These are phyloP conservation scores for Xylaria polymorpha DNA, from an alignment of 2,329 filamentous ascomycete genomes.

Conservation along the genomic window DNA sequence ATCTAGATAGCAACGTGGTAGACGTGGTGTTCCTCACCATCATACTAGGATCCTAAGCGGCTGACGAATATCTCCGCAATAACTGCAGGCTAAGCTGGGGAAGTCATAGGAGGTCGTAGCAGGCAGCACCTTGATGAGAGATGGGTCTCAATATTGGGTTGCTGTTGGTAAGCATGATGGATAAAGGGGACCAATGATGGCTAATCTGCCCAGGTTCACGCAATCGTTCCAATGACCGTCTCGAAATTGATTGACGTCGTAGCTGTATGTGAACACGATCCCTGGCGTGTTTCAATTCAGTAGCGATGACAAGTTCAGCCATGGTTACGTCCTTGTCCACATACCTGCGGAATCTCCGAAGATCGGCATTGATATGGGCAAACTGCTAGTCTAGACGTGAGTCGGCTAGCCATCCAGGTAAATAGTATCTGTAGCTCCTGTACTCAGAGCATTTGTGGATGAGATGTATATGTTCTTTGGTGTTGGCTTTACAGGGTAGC, in stretches of 20 bases:
- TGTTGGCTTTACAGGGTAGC: not conserved
- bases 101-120: not conserved
- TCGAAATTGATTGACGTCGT: not conserved
- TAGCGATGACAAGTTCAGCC: not conserved
- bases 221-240: not conserved
- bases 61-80: slow-evolving; percentile 35
- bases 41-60: not conserved
- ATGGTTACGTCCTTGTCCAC: not conserved
- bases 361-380: not conserved
- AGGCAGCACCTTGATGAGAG: slow-evolving; percentile 25
- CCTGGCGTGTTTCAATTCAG: too few species aligned
- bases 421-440: not conserved
- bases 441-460: not conserved
- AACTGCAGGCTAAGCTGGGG: slow-evolving; percentile 29
- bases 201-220: not conserved
- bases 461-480: not conserved
- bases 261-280: not conserved
- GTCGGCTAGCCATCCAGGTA: not conserved
- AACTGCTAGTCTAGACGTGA: not conserved
- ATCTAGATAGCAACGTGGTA: slow-evolving; percentile 6
- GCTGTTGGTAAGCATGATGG: slow-evolving; percentile 2
- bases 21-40: slow-evolving; percentile 11
- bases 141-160: not conserved
- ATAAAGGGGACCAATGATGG: not conserved
- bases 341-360: slow-evolving; percentile 1